A percentile compares a stretch with the other conserved stretches of the same genome.
Conservation (phyloP, 2,329 filamentous ascomycete genomes). For the Pseudocercospora vitis region DNA sequence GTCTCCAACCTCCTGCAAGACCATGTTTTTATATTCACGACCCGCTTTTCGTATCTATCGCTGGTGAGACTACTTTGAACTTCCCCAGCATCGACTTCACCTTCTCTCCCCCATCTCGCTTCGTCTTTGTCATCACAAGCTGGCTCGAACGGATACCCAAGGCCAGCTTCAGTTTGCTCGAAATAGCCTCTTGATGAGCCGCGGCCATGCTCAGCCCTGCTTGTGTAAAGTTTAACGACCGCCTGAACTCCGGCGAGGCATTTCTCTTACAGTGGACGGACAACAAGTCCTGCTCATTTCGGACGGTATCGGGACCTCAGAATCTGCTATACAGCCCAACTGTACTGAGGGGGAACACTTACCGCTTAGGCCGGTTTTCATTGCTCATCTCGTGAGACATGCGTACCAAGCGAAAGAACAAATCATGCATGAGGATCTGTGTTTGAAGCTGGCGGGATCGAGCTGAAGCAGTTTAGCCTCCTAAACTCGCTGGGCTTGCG, state of each 20-base stretch:
- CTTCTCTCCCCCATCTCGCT: background rate
- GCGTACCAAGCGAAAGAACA: constrained; percentile 1
- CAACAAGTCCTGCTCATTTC: background rate
- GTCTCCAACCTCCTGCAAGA: background rate
- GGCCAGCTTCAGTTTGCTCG: background rate
- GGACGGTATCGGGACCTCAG: background rate
- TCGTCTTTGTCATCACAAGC: background rate
- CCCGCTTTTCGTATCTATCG: background rate
- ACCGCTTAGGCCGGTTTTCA: background rate
- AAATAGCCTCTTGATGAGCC: background rate
- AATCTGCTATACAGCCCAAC: background rate
- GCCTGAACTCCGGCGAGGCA: background rate
- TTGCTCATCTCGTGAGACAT: constrained; percentile 4
- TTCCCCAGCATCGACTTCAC: no score
- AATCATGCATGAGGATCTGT: constrained; percentile 1
- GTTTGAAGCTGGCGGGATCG: background rate
- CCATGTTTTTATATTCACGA: background rate
- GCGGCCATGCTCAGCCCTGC: constrained; percentile 6
- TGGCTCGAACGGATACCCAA: background rate
- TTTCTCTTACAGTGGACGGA: no score
- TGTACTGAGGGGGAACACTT: background rate
- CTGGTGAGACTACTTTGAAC: no score
- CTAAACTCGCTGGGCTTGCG: constrained; percentile 11
- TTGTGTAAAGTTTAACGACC: background rate
- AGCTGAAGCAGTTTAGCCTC: background rate